These are phyloP conservation scores for Trametes polyzona DNA, from an alignment of 1,284 basidiomycete genomes.

Conservation along the genomic window DNA sequence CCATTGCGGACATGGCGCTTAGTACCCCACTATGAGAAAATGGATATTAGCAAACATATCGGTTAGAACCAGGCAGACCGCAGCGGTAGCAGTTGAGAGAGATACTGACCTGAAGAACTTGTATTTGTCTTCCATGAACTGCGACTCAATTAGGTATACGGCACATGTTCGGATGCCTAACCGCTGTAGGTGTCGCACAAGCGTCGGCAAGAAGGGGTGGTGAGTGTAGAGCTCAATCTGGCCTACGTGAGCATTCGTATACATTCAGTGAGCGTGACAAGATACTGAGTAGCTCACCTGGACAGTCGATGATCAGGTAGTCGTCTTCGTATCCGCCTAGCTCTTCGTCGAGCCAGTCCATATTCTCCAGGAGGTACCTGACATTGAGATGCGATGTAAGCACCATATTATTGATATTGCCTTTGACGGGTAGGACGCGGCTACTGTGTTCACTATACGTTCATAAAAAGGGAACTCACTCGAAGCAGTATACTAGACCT, in stretches of 20 bases:
- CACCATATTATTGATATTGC: too few relatives aligned
- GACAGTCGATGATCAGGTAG: slow-evolving; percentile 98
- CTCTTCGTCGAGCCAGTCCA: slow-evolving; percentile 99
- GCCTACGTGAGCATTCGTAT: slow-evolving; percentile 42
- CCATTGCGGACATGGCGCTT: slow-evolving; percentile 99
- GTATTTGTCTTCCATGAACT: slow-evolving; percentile 98
- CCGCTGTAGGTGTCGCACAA: slow-evolving; percentile 74
- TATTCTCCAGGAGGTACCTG: slow-evolving; percentile 95
- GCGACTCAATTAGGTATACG: slow-evolving; percentile 94
- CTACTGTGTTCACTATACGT: too few relatives aligned
- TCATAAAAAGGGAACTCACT: slow-evolving; percentile 64
- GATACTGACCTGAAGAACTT: slow-evolving; percentile 88
- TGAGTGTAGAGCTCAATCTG: slow-evolving; percentile 99
- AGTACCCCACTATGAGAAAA: slow-evolving; percentile 78
- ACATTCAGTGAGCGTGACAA: background rate
- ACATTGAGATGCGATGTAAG: background rate
- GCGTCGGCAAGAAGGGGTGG: slow-evolving; percentile 91
- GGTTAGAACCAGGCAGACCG: background rate
- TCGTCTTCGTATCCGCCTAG: slow-evolving; percentile 95
- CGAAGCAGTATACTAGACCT: slow-evolving; percentile 97
- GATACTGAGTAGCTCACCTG: slow-evolving; percentile 58
- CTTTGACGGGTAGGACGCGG: too few relatives aligned
- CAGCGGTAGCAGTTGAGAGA: too few relatives aligned
- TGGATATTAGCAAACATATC: background rate
- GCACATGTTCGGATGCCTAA: slow-evolving; percentile 82